phyloP scores from a whole-genome alignment of 306 rosid species.

The Vigna radiata region DNA sequence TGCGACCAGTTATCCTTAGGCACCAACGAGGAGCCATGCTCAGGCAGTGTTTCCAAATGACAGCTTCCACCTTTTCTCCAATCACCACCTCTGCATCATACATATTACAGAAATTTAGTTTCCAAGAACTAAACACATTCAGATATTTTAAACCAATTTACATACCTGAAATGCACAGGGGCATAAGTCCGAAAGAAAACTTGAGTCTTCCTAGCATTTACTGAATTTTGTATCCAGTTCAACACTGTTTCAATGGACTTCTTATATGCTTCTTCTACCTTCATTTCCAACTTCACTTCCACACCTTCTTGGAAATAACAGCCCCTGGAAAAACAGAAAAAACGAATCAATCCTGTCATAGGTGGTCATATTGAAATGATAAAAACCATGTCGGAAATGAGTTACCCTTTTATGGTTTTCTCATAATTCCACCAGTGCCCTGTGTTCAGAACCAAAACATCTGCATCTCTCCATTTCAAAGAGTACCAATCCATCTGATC shows the following conservation, averaged over 20 bases:
- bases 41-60: slow-evolving; percentile 87
- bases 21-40: slow-evolving; percentile 64
- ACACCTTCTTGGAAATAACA: slow-evolving; percentile 86
- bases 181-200: slow-evolving; percentile 85
- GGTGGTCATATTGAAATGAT: background rate
- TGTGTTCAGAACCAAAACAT: slow-evolving; percentile 76
- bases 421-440: slow-evolving; percentile 96
- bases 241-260: slow-evolving; percentile 66
- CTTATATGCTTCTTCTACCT: slow-evolving; percentile 73
- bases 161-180: slow-evolving; percentile 92
- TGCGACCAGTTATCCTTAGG: slow-evolving; percentile 64
- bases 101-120: slow-evolving; percentile 34
- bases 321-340: slow-evolving; percentile 57
- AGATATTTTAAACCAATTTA: background rate
- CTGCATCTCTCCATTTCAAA: slow-evolving; percentile 76
- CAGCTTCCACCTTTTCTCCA: slow-evolving; percentile 89
- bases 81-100: slow-evolving; percentile 72
- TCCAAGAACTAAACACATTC: background rate
- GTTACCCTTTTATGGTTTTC: slow-evolving; percentile 86
- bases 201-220: slow-evolving; percentile 66
- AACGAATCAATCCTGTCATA: slow-evolving; percentile 1
- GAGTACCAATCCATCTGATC: slow-evolving; percentile 91
- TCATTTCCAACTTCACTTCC: slow-evolving; percentile 70
- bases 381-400: slow-evolving; percentile 16
- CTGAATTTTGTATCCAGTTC: slow-evolving; percentile 64